phyloP scores from a whole-genome alignment of 306 rosid genomes.

The Biancaea sappan region DNA sequence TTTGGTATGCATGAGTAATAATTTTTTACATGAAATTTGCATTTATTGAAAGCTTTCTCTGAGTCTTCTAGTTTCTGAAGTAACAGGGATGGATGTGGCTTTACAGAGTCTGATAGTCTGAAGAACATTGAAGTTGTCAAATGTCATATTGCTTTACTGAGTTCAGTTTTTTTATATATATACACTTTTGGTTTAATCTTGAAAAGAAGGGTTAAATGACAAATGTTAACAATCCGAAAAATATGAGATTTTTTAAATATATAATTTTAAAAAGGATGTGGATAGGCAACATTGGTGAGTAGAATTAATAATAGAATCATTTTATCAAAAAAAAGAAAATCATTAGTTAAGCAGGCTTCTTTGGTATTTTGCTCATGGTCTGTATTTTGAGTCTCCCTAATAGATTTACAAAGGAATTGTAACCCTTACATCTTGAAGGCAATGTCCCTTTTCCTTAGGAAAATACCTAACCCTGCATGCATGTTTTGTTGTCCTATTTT shows the following conservation, averaged over 20 bases:
- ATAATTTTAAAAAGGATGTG: not conserved
- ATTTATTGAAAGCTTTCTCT: conserved; percentile 22
- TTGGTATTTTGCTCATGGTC: not conserved
- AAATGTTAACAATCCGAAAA: not conserved
- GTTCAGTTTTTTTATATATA: not conserved
- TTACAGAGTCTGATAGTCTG: not conserved
- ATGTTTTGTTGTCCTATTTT: no score
- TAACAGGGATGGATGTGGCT: conserved; percentile 3
- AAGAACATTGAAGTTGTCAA: not conserved
- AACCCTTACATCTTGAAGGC: not conserved
- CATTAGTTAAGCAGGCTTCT: not conserved
- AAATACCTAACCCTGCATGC: not conserved
- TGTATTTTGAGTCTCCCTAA: not conserved
- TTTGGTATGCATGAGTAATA: conserved; percentile 67
- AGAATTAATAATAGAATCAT: not conserved
- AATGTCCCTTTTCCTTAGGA: not conserved
- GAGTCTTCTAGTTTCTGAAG: not conserved
- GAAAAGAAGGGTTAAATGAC: not conserved
- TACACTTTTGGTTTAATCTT: not conserved
- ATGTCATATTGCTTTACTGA: not conserved
- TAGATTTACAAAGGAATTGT: not conserved
- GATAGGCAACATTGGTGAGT: not conserved
- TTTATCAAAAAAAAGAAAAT: no score
- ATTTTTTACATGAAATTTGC: not conserved
- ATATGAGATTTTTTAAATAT: not conserved